Conservation (phyloP, 495 filamentous ascomycete genomes). For the Neurospora africana region DNA sequence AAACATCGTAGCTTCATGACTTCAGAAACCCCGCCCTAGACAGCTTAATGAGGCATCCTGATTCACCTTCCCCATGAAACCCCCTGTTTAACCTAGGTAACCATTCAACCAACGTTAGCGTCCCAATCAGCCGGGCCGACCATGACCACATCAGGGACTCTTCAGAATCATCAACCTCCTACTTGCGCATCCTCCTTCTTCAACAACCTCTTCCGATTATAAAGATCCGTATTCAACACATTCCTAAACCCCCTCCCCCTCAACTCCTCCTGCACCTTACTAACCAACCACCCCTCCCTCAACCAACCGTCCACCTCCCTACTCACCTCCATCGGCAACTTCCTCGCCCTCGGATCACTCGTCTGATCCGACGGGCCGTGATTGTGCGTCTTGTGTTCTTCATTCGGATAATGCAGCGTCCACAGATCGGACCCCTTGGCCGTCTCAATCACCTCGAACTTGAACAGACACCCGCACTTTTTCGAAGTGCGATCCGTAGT, state of each 20-base stretch:
- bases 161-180: not conserved
- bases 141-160: no score
- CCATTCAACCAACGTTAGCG: not conserved
- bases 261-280: slow-evolving; percentile 28
- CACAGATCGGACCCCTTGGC: slow-evolving; percentile 21
- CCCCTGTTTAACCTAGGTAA: not conserved
- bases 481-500: slow-evolving; percentile 26
- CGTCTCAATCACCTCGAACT: slow-evolving; percentile 28
- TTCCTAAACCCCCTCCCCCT: slow-evolving; percentile 21
- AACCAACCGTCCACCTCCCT: slow-evolving; percentile 26
- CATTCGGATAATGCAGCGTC: slow-evolving; percentile 27
- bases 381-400: slow-evolving; percentile 28
- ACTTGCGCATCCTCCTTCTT: slow-evolving; percentile 17
- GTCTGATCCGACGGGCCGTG: slow-evolving; percentile 24
- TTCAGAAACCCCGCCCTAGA: no score
- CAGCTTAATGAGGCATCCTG: not conserved
- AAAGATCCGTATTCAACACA: slow-evolving; percentile 27
- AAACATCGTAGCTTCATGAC: no score
- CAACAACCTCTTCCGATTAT: slow-evolving; percentile 26
- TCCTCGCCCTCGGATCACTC: slow-evolving; percentile 23
- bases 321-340: slow-evolving; percentile 19
- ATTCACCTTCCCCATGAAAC: not conserved
- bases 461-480: slow-evolving; percentile 28
- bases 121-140: not conserved
- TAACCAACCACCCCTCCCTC: slow-evolving; percentile 24